These are phyloP conservation scores for Stylosanthes scabra DNA, from an alignment of 331 rosid species.

Conservation along the genomic window DNA sequence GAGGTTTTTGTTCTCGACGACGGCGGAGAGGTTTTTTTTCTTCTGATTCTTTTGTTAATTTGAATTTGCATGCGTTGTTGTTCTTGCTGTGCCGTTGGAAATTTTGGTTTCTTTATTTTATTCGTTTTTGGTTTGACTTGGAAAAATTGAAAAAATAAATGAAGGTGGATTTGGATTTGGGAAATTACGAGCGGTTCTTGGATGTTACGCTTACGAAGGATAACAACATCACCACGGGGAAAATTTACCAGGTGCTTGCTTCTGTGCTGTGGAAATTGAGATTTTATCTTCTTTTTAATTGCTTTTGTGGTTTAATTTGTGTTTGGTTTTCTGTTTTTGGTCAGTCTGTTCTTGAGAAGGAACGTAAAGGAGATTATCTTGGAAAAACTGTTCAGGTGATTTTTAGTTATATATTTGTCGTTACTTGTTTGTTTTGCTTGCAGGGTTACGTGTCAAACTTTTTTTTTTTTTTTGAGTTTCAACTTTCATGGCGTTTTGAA, in stretches of 20 bases:
- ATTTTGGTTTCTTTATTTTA: conserved; percentile 8
- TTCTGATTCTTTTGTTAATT: conserved; percentile 11
- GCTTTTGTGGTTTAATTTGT: conserved; percentile 16
- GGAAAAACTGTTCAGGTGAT: conserved; percentile 99
- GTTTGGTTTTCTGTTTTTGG: conserved; percentile 24
- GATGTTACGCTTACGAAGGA: conserved; percentile 91
- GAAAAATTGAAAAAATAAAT: conserved; percentile 32
- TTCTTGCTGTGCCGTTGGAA: not conserved
- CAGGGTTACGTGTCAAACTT: not conserved
- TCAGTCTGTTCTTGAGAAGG: conserved; percentile 98
- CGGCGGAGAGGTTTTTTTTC: conserved; percentile 79
- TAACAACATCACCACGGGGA: conserved; percentile 95
- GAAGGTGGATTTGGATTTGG: conserved; percentile 97
- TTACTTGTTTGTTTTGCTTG: conserved; percentile 21
- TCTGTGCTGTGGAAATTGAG: conserved; percentile 9
- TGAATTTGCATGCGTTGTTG: conserved; percentile 10
- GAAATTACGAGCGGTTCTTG: conserved; percentile 94
- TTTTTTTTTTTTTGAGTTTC: not conserved
- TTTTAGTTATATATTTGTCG: not conserved
- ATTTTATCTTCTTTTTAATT: not conserved
- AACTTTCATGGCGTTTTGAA: conserved; percentile 32
- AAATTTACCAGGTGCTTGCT: conserved; percentile 83
- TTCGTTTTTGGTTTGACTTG: conserved; percentile 27
- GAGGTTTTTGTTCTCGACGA: conserved; percentile 99
- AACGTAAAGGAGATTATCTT: conserved; percentile 90